Evolutionary conservation across 257 asterid genomes (phyloP).

Genomic region (Jasminum sambac): DNA sequence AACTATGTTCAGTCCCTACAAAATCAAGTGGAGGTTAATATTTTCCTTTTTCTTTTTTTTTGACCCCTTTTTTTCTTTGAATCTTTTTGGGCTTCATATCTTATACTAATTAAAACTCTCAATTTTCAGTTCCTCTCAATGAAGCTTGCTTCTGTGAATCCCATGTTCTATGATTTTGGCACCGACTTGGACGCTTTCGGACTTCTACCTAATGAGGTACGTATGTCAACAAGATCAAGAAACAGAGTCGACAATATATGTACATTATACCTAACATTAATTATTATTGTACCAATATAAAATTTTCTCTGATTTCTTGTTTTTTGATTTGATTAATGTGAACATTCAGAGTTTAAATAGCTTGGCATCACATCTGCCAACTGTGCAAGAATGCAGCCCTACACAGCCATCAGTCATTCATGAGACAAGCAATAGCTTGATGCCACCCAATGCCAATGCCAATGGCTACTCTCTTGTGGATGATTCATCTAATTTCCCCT

Average conservation of each 20-base stretch:
- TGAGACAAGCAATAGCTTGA: background rate
- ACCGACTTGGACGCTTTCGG: slow-evolving; percentile 66
- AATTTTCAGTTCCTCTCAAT: slow-evolving; percentile 74
- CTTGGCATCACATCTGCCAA: slow-evolving; percentile 28
- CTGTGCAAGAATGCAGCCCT: slow-evolving; percentile 5
- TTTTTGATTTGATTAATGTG: background rate
- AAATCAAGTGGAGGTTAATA: slow-evolving; percentile 80
- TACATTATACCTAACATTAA: no score
- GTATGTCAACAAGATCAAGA: background rate
- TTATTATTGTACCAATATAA: background rate
- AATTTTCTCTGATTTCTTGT: background rate
- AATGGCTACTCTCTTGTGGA: slow-evolving; percentile 29
- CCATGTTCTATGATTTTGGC: slow-evolving; percentile 67
- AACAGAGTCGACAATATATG: background rate
- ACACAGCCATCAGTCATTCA: slow-evolving; percentile 18
- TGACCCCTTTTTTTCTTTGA: no score
- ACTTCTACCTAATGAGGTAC: slow-evolving; percentile 65
- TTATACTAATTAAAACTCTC: no score
- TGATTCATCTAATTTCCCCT: slow-evolving; percentile 27
- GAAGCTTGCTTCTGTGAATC: slow-evolving; percentile 82
- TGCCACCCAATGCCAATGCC: slow-evolving; percentile 15
- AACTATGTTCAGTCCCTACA: slow-evolving; percentile 89
- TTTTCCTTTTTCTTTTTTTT: background rate
- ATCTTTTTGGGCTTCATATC: no score
- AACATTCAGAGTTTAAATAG: slow-evolving; percentile 26